Percentiles rank a stretch among this genome's conserved stretches.
phyloP scores from a whole-genome alignment of 441 rosid genomes.

The Populus hybrid region DNA sequence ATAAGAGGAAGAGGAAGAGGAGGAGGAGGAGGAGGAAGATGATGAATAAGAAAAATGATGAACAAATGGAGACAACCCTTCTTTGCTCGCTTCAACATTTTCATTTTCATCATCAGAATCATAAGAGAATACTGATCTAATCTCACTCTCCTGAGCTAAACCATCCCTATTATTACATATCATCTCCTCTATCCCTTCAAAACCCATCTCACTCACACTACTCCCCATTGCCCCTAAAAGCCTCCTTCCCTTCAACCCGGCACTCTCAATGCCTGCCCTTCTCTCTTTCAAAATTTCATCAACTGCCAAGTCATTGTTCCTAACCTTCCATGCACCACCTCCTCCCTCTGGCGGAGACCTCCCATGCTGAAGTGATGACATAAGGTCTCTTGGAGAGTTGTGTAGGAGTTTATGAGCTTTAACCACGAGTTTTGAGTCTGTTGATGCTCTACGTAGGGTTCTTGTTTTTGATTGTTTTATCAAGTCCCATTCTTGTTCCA shows the following conservation, averaged over 20 bases:
- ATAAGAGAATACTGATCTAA: conserved; percentile 28
- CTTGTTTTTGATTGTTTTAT: conserved; percentile 28
- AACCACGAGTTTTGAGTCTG: conserved; percentile 22
- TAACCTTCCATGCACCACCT: conserved; percentile 28
- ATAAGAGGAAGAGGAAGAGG: conserved; percentile 3
- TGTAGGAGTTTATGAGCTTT: conserved; percentile 28
- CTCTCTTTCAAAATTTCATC: conserved; percentile 37
- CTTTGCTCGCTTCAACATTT: conserved; percentile 4
- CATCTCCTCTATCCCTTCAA: conserved; percentile 16
- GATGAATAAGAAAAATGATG: neutral
- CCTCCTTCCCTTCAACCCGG: conserved; percentile 46
- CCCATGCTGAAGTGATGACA: conserved; percentile 37
- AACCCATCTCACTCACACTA: conserved; percentile 13
- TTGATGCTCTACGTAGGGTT: conserved; percentile 22
- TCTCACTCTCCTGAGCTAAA: conserved; percentile 24
- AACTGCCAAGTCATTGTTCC: conserved; percentile 36
- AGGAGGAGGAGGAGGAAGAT: too few relatives aligned
- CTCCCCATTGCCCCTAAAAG: conserved; percentile 33
- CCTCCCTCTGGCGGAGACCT: conserved; percentile 11
- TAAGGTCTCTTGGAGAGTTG: conserved; percentile 43
- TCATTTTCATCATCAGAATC: conserved; percentile 31
- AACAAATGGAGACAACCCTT: neutral
- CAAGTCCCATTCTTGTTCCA: conserved; percentile 44
- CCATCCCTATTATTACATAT: conserved; percentile 8
- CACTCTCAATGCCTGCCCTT: conserved; percentile 42